Percentiles rank a stretch among this genome's conserved stretches.
These are phyloP conservation scores for Puccinia triticina DNA, from an alignment of 1,284 basidiomycete species.

Conservation along the genomic window DNA sequence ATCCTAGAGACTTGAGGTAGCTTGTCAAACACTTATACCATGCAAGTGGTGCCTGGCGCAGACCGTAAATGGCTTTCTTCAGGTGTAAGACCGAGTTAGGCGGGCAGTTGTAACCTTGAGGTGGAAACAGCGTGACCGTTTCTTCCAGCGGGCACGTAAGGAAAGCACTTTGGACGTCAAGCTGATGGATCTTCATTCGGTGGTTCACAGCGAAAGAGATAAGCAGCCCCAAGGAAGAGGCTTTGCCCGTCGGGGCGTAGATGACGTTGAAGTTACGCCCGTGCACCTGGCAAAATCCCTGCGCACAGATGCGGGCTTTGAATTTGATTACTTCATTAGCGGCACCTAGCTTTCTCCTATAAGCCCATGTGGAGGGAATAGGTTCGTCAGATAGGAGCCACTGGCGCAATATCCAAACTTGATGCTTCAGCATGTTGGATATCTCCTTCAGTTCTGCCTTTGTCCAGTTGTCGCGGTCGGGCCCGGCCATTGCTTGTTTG, in stretches of 20 bases:
- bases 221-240: too few relatives aligned
- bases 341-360: too few relatives aligned
- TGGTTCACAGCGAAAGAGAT: background rate
- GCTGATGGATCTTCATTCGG: background rate
- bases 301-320: too few relatives aligned
- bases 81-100: background rate
- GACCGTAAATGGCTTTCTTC: background rate
- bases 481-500: background rate
- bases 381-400: background rate
- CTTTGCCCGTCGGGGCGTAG: too few relatives aligned
- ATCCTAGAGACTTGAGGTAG: background rate
- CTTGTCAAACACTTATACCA: background rate
- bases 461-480: background rate
- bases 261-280: too few relatives aligned
- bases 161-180: background rate
- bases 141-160: background rate
- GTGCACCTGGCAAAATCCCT: too few relatives aligned
- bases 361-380: background rate
- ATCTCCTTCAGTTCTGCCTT: background rate
- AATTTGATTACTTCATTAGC: too few relatives aligned
- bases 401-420: background rate
- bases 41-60: background rate
- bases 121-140: background rate
- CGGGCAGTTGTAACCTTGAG: too few relatives aligned
- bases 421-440: background rate